Conservation (phyloP, 176 grass and related monocot species). For the Pontederia crassipes region DNA sequence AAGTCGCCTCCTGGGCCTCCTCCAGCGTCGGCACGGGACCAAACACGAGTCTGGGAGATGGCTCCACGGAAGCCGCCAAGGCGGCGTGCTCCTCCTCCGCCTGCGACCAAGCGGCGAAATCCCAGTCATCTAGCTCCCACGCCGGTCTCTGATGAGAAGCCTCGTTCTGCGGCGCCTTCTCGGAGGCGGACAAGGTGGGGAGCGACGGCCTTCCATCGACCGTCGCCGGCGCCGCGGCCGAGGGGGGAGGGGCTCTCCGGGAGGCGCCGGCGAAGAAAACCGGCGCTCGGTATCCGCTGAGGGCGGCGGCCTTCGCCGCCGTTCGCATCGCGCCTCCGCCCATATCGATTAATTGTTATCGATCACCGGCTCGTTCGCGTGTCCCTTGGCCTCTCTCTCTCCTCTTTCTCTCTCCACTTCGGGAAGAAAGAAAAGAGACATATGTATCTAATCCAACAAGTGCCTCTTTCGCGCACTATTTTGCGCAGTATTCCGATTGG, state of each 20-base stretch:
- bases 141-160: constrained; percentile 28
- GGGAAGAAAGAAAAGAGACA: too few species aligned
- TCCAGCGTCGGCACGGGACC: constrained; percentile 39
- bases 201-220: constrained; percentile 25
- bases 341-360: background rate
- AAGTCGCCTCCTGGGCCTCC: constrained; percentile 74
- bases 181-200: constrained; percentile 23
- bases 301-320: constrained; percentile 37
- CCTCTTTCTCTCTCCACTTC: too few species aligned
- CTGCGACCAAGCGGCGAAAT: constrained; percentile 41
- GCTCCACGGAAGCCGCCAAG: constrained; percentile 8
- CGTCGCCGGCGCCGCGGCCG: constrained; percentile 19
- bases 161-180: constrained; percentile 18
- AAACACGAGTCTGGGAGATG: constrained; percentile 59
- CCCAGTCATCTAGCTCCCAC: constrained; percentile 74
- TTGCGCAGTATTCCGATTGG: too few species aligned
- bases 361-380: background rate
- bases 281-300: constrained; percentile 13
- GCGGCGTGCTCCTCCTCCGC: constrained; percentile 30
- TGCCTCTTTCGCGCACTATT: too few species aligned
- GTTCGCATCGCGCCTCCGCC: constrained; percentile 67
- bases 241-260: constrained; percentile 16
- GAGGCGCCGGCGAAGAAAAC: constrained; percentile 5
- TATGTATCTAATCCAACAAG: too few species aligned
- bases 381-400: background rate